Percentiles rank a stretch among this genome's conserved stretches.
Conservation (phyloP, 768 basidiomycete species). For the Lepiota venenata region DNA sequence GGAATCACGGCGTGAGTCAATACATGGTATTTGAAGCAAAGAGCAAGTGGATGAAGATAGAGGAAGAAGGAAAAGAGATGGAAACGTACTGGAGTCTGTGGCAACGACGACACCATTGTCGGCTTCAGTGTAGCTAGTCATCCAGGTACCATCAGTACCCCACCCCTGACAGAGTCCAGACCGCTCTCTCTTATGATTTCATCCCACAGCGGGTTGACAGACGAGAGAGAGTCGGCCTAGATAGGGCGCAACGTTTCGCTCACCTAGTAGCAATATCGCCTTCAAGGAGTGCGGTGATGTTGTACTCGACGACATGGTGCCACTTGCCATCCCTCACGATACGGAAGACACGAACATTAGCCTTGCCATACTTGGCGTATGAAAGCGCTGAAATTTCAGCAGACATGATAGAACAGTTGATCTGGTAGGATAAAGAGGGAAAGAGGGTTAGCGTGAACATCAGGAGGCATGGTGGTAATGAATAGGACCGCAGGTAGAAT, state of each 20-base stretch:
- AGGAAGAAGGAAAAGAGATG: not conserved
- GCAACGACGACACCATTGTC: conserved; percentile 89
- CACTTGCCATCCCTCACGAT: conserved; percentile 67
- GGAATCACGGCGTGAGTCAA: not conserved
- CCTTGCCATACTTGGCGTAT: conserved; percentile 80
- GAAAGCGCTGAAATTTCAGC: conserved; percentile 24
- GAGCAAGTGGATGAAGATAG: not conserved
- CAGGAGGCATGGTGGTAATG: too few relatives aligned
- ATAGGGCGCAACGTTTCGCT: conserved; percentile 7
- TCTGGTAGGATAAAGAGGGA: not conserved
- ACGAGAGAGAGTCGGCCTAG: not conserved
- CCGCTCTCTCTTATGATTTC: not conserved
- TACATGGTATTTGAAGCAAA: not conserved
- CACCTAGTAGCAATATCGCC: conserved; percentile 79
- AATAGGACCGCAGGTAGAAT: too few relatives aligned
- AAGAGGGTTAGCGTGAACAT: too few relatives aligned
- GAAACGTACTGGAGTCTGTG: conserved; percentile 80
- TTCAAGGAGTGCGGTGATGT: conserved; percentile 75
- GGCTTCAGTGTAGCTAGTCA: conserved; percentile 73
- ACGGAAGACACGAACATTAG: conserved; percentile 82
- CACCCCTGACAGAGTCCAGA: not conserved
- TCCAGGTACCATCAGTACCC: not conserved
- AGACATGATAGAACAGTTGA: not conserved
- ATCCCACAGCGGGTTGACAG: not conserved
- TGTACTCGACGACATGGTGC: conserved; percentile 84